Evolutionary conservation across 306 rosid species (phyloP).

Genomic region (Quercus mongolica): DNA sequence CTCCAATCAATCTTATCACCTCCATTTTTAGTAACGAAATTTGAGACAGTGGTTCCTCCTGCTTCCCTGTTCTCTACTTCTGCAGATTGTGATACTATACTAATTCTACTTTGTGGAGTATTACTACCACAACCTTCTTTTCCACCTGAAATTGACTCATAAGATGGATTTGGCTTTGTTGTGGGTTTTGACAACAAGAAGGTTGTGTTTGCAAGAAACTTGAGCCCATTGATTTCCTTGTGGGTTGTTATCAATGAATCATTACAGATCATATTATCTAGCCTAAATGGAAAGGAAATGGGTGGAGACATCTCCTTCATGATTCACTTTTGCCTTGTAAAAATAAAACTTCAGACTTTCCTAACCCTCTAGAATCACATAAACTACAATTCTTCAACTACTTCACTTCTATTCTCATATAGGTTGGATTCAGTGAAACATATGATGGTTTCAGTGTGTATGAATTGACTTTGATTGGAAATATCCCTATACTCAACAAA

Average conservation of each 20-base stretch:
- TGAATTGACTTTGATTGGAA: background rate
- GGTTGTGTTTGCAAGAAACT: constrained; percentile 59
- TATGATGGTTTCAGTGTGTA: background rate
- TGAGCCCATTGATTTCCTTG: constrained; percentile 59
- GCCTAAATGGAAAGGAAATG: constrained; percentile 64
- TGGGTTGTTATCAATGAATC: constrained; percentile 58
- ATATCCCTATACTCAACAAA: background rate
- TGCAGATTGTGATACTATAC: constrained; percentile 19
- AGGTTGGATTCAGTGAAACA: constrained; percentile 16
- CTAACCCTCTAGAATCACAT: constrained; percentile 20
- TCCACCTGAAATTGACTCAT: constrained; percentile 39
- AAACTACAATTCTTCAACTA: constrained; percentile 22
- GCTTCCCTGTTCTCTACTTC: constrained; percentile 30
- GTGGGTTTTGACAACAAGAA: constrained; percentile 44
- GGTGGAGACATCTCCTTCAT: constrained; percentile 66
- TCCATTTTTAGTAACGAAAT: constrained; percentile 33
- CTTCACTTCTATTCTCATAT: constrained; percentile 22
- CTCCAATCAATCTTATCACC: constrained; percentile 11
- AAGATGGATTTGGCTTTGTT: constrained; percentile 21
- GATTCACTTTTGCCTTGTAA: constrained; percentile 31
- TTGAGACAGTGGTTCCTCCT: constrained; percentile 35
- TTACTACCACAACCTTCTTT: constrained; percentile 25
- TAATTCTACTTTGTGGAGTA: constrained; percentile 27
- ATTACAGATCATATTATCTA: constrained; percentile 54
- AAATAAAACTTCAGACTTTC: constrained; percentile 26